Evolutionary conservation across 1,284 basidiomycete genomes (phyloP).

Genomic region (Melampsora larici-populina): DNA sequence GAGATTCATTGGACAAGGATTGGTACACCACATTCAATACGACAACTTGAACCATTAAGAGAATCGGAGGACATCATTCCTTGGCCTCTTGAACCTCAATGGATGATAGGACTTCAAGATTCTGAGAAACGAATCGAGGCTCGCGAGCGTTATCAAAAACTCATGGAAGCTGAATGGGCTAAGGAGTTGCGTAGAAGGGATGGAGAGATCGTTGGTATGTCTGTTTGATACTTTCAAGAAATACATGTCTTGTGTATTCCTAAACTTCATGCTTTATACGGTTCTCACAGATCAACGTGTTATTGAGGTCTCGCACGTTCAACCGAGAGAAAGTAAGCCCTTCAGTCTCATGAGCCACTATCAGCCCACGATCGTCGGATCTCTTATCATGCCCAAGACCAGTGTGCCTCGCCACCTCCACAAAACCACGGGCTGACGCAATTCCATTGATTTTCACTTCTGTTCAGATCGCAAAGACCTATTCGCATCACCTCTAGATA

Average conservation of each 20-base stretch:
- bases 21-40: no score
- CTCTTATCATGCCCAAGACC: no score
- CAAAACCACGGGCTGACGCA: background rate
- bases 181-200: no score
- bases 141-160: no score
- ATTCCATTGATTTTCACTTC: background rate
- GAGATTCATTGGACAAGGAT: no score
- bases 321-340: conserved; percentile 37
- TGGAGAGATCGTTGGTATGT: conserved; percentile 30
- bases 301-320: conserved; percentile 2
- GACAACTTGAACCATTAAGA: no score
- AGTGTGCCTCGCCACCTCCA: background rate
- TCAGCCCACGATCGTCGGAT: background rate
- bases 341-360: background rate
- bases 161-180: no score
- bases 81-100: conserved; percentile 26
- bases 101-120: conserved; percentile 30
- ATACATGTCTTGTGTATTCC: background rate
- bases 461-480: conserved; percentile 39
- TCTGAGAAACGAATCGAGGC: no score
- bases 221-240: background rate
- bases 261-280: background rate
- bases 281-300: background rate
- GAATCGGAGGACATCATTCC: conserved; percentile 37
- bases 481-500: conserved; percentile 24